Percentiles rank a stretch among this genome's conserved stretches.
These are phyloP conservation scores for Suillus plorans DNA, from an alignment of 768 basidiomycete species.

Conservation along the genomic window DNA sequence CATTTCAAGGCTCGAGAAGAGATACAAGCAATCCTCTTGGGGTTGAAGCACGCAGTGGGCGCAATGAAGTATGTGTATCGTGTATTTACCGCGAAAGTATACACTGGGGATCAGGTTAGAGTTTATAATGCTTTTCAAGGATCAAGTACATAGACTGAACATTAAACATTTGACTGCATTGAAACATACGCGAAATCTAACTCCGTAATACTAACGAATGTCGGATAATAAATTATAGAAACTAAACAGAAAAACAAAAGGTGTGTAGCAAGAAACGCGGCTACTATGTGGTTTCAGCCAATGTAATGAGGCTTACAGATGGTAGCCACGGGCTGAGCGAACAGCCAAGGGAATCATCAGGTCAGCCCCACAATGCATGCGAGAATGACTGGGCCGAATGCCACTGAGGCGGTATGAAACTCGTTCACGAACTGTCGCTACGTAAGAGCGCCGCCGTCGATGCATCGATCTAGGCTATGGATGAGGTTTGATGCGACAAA, in stretches of 20 bases:
- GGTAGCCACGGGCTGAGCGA: neutral
- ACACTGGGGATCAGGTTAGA: neutral
- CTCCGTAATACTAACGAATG: neutral
- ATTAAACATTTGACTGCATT: too few species aligned
- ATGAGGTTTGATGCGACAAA: constrained; percentile 8
- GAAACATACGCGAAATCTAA: neutral
- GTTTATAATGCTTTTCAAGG: neutral
- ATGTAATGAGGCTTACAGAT: neutral
- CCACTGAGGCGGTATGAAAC: constrained; percentile 4
- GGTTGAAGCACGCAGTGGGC: neutral
- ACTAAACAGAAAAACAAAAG: neutral
- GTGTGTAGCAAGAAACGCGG: neutral
- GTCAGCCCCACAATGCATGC: constrained; percentile 1
- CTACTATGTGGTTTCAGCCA: constrained; percentile 1
- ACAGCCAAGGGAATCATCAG: neutral
- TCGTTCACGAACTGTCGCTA: constrained; percentile 3
- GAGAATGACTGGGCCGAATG: neutral
- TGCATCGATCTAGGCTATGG: constrained; percentile 19
- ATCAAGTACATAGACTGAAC: neutral
- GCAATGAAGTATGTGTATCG: neutral
- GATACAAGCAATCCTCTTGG: neutral
- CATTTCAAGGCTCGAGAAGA: too few species aligned
- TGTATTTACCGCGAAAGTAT: neutral
- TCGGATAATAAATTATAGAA: neutral
- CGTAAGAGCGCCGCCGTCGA: constrained; percentile 20